Base-by-base conservation (phyloP, 2,329 filamentous ascomycete genomes). In the Westerdykella sp. region DNA sequence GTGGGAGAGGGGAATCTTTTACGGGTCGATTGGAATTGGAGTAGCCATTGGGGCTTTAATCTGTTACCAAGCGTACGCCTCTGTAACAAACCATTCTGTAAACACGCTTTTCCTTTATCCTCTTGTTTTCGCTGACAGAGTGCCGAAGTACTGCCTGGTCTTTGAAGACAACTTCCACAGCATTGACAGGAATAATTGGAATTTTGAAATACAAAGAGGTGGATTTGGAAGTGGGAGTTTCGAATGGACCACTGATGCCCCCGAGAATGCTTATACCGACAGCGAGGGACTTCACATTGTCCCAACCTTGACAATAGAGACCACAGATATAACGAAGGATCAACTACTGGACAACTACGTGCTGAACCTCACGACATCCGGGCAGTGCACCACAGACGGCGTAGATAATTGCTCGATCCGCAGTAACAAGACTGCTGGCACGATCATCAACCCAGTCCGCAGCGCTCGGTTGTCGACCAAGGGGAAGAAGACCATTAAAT, bases 391-490 rank as follows among this genome's bases (percentile, higher is more conserved):
- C 1, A 83, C 82, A 0, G 73, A 70, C 12, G 56, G 67, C n/a
- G 37, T 72, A 43, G 69, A 67, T 5, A 71, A 80, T 59, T 91
- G 87, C 55, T 77, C 87, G 39, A 77, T 82, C 7, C 71, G 72
- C 15, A 90, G 85, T 50, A 91, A 91, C 69, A 79, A 75, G 44
- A 87, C 85, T 2, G 86, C 88, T 59, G 75, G 81, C 3, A 83
- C 79, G 43, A 81, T 89, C 49, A 79, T 91, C 22, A 85, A 85
- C 28, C 87, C 86, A 0, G 79, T 84, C 45, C 81, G 79, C 54
- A 90, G 86, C 1, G 87, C 80, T 10, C 83, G 87, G 46, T 79
- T 91, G 66, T 82, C 81, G 67, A 88, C 84, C 43, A 83, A 79
- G 60, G 78, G 77, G 34, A 79, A 82, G 14, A 80, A 79, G 13